These are phyloP conservation scores for Vitis hybrid DNA, from an alignment of 177 flowering plant genomes.

Conservation along the genomic window DNA sequence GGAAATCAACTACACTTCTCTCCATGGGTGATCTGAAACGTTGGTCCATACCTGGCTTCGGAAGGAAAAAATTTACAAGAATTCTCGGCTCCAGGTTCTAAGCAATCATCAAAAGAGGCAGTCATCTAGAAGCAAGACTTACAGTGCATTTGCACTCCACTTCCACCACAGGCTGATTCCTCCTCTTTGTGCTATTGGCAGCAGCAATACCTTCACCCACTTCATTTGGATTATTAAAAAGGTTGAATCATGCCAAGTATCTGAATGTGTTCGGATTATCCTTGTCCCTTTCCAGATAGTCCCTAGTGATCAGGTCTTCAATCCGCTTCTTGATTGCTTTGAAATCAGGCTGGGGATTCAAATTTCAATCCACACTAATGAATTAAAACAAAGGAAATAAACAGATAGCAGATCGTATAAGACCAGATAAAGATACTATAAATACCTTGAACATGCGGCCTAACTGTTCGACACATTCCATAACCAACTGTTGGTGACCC, in stretches of 20 bases:
- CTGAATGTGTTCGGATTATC: slow-evolving; percentile 77
- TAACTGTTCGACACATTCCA: slow-evolving; percentile 92
- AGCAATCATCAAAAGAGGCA: slow-evolving; percentile 12
- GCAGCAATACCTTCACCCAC: neutral
- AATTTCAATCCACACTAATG: slow-evolving; percentile 5
- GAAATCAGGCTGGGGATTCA: slow-evolving; percentile 71
- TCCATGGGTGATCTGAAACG: slow-evolving; percentile 10
- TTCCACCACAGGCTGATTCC: slow-evolving; percentile 6
- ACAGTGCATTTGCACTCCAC: slow-evolving; percentile 2
- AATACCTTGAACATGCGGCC: slow-evolving; percentile 93
- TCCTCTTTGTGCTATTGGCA: slow-evolving; percentile 14
- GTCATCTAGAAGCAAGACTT: neutral
- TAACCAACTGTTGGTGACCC: slow-evolving; percentile 80
- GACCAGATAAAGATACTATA: neutral
- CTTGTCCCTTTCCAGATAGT: slow-evolving; percentile 87
- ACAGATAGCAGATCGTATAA: neutral
- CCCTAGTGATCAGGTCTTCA: slow-evolving; percentile 88
- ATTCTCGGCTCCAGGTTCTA: slow-evolving; percentile 8
- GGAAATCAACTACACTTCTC: slow-evolving; percentile 15
- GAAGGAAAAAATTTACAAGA: slow-evolving; percentile 26
- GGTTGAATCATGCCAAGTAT: slow-evolving; percentile 67
- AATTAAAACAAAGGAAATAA: neutral
- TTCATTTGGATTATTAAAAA: slow-evolving; percentile 8
- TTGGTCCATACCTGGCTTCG: slow-evolving; percentile 14
- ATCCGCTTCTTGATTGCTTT: slow-evolving; percentile 92